These are phyloP conservation scores for Pichia heedii DNA, from an alignment of 805 yeast genomes.

Conservation along the genomic window DNA sequence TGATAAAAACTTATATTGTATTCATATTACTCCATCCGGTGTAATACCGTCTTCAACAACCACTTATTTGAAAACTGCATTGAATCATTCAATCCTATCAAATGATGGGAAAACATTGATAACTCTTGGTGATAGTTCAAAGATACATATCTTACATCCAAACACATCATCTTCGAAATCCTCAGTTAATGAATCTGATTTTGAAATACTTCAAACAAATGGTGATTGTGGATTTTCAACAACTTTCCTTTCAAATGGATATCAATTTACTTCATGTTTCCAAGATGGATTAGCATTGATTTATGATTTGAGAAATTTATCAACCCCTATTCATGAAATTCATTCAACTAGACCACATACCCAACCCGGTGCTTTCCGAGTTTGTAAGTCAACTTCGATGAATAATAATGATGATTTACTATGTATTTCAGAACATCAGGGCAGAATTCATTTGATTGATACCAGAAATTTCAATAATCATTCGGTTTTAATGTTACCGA, in stretches of 20 bases:
- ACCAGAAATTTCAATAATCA: slow-evolving; percentile 64
- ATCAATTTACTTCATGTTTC: slow-evolving; percentile 67
- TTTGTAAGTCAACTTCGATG: slow-evolving; percentile 37
- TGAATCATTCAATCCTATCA: slow-evolving; percentile 65
- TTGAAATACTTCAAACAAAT: slow-evolving; percentile 34
- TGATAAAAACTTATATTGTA: slow-evolving; percentile 60
- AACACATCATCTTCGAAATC: slow-evolving; percentile 11
- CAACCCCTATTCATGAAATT: slow-evolving; percentile 43
- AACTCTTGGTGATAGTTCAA: slow-evolving; percentile 72
- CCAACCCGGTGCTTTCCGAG: slow-evolving; percentile 32
- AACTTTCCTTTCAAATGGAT: slow-evolving; percentile 67
- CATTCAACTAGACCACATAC: slow-evolving; percentile 51
- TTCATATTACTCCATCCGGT: slow-evolving; percentile 46
- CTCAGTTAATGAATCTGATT: slow-evolving; percentile 25
- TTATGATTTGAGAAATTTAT: slow-evolving; percentile 63
- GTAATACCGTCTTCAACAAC: slow-evolving; percentile 26
- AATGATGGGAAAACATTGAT: slow-evolving; percentile 52
- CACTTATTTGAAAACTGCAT: slow-evolving; percentile 49
- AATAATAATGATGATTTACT: slow-evolving; percentile 67
- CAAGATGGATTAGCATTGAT: slow-evolving; percentile 77
- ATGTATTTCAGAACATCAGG: slow-evolving; percentile 74
- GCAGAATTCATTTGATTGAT: slow-evolving; percentile 79
- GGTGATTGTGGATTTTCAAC: slow-evolving; percentile 82
- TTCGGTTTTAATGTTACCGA: slow-evolving; percentile 66
- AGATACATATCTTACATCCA: slow-evolving; percentile 50